Conservation (phyloP, 805 yeast species). For the Pichia californica region DNA sequence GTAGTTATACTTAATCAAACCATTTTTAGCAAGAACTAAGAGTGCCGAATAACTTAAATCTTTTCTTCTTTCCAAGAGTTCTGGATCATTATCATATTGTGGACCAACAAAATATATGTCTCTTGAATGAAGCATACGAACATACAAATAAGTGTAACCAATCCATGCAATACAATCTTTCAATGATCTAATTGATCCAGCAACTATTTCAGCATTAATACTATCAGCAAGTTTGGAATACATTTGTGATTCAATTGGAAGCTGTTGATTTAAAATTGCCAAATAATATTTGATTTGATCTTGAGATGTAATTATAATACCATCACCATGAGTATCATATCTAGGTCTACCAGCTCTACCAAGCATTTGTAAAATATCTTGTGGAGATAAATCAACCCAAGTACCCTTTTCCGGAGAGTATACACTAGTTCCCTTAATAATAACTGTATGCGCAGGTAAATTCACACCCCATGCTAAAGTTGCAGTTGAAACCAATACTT, state of each 20-base stretch:
- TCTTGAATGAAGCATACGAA: constrained; percentile 73
- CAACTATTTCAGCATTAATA: constrained; percentile 80
- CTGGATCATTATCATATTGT: constrained; percentile 47
- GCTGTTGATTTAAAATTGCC: constrained; percentile 83
- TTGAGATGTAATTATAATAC: constrained; percentile 84
- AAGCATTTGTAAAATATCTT: constrained; percentile 93
- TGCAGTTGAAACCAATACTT: constrained; percentile 82
- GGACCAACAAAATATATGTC: constrained; percentile 68
- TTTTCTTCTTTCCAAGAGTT: constrained; percentile 45
- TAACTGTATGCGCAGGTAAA: constrained; percentile 90
- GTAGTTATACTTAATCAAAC: constrained; percentile 55
- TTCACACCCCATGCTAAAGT: constrained; percentile 98
- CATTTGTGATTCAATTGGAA: constrained; percentile 88
- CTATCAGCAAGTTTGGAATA: constrained; percentile 64
- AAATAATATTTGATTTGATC: constrained; percentile 82
- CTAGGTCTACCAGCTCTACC: constrained; percentile 98
- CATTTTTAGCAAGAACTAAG: constrained; percentile 44
- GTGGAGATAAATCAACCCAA: constrained; percentile 92
- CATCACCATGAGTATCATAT: constrained; percentile 88
- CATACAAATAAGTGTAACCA: constrained; percentile 67
- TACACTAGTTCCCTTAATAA: constrained; percentile 87
- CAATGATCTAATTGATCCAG: constrained; percentile 55
- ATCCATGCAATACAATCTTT: constrained; percentile 79
- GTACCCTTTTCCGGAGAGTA: constrained; percentile 86
- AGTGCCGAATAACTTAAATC: constrained; percentile 79